These are phyloP conservation scores for Guyanaporus albipodus DNA, from an alignment of 768 basidiomycete species.

Conservation along the genomic window DNA sequence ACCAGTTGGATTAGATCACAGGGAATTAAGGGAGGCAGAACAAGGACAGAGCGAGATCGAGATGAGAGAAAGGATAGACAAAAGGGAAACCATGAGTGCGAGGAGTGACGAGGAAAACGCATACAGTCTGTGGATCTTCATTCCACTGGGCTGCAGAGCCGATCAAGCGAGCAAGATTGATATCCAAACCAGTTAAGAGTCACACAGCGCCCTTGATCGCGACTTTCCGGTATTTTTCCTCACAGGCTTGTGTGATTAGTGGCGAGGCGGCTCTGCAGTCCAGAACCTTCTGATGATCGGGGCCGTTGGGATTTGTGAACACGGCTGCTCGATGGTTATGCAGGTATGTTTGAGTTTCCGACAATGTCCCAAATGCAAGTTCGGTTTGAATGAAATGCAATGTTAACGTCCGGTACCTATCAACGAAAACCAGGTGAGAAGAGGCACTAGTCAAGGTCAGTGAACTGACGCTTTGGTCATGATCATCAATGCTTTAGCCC, in stretches of 20 bases:
- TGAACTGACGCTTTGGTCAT: constrained; percentile 88
- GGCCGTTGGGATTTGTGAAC: constrained; percentile 60
- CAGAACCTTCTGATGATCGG: constrained; percentile 60
- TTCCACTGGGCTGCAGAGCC: constrained; percentile 12
- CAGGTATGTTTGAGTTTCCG: constrained; percentile 67
- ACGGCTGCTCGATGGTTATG: constrained; percentile 60
- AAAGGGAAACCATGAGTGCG: constrained; percentile 9
- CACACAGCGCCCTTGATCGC: constrained; percentile 92
- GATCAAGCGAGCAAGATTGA: background rate
- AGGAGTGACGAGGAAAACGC: constrained; percentile 9
- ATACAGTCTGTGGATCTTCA: constrained; percentile 11
- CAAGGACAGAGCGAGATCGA: constrained; percentile 6
- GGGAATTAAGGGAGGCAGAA: constrained; percentile 8
- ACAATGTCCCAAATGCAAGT: constrained; percentile 74
- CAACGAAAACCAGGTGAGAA: background rate
- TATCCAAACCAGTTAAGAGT: constrained; percentile 6
- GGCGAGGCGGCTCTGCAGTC: constrained; percentile 66
- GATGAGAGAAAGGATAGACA: constrained; percentile 13
- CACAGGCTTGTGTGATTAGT: constrained; percentile 60
- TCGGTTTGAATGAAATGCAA: constrained; percentile 74
- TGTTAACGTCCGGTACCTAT: constrained; percentile 79
- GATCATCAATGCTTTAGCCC: constrained; percentile 78
- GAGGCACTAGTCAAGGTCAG: background rate
- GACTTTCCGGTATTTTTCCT: constrained; percentile 81
- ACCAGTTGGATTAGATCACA: constrained; percentile 9